These are phyloP conservation scores for Geosmithia morbida DNA, from an alignment of 2,329 filamentous ascomycete genomes.

Conservation along the genomic window DNA sequence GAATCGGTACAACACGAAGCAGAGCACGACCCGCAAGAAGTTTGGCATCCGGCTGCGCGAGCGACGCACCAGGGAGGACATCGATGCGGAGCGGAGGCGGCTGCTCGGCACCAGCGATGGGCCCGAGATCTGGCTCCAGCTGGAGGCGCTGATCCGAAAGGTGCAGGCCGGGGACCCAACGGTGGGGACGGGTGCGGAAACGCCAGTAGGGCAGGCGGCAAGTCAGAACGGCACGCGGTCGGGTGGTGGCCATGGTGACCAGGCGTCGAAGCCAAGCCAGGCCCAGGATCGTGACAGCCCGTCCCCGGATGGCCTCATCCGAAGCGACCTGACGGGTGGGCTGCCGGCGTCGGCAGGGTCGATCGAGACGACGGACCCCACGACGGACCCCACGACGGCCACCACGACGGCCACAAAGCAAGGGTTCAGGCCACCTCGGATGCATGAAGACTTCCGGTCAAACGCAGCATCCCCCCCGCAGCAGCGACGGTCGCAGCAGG, in stretches of 20 bases:
- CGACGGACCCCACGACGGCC: conserved; percentile 13
- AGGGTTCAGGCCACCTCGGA: neutral
- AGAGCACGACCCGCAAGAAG: conserved; percentile 41
- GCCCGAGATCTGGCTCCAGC: neutral
- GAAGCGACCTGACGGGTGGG: conserved; percentile 13
- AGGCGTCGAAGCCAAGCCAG: neutral
- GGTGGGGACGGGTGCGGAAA: neutral
- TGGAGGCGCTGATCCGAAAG: neutral
- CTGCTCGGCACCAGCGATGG: conserved; percentile 8
- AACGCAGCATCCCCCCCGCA: neutral
- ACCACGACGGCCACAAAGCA: conserved; percentile 14
- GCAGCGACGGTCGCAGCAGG: conserved; percentile 4
- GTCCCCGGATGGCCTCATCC: neutral
- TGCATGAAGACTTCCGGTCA: neutral
- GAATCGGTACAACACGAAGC: conserved; percentile 40
- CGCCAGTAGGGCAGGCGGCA: neutral
- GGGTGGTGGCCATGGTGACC: neutral
- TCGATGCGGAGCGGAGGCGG: conserved; percentile 26
- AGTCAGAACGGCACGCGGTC: too few relatives aligned
- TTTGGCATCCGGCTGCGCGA: conserved; percentile 40
- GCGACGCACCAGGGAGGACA: conserved; percentile 29
- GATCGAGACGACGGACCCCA: conserved; percentile 21
- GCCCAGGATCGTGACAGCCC: neutral
- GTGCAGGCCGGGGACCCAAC: neutral
- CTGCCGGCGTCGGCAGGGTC: conserved; percentile 18